Percentiles rank a stretch among this genome's conserved stretches.
phyloP scores from a whole-genome alignment of 306 rosid species.

The Trifolium subterraneum region DNA sequence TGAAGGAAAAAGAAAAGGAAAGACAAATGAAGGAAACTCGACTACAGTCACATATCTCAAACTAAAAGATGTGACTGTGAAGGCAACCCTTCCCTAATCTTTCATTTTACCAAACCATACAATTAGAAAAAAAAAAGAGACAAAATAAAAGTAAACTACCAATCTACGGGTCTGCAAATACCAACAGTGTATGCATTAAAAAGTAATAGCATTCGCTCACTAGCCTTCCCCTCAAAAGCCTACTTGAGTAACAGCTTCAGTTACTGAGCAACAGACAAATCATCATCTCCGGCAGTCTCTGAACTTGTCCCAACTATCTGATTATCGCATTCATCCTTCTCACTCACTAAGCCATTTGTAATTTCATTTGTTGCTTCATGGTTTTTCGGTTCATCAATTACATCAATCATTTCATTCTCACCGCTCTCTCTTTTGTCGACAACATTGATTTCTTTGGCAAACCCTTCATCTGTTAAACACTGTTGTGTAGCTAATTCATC shows the following conservation, averaged over 20 bases:
- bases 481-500: slow-evolving; percentile 28
- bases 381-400: slow-evolving; percentile 39
- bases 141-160: slow-evolving; percentile 36
- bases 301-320: slow-evolving; percentile 45
- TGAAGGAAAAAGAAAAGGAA: not conserved
- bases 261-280: slow-evolving; percentile 37
- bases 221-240: slow-evolving; percentile 32
- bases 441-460: slow-evolving; percentile 40
- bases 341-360: slow-evolving; percentile 32
- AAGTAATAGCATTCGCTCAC: slow-evolving; percentile 22
- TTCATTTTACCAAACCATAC: slow-evolving; percentile 37
- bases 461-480: slow-evolving; percentile 34
- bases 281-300: slow-evolving; percentile 40
- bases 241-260: slow-evolving; percentile 20
- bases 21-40: slow-evolving; percentile 31
- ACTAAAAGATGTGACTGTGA: slow-evolving; percentile 31
- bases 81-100: slow-evolving; percentile 39
- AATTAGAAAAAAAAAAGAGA: slow-evolving; percentile 19
- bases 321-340: slow-evolving; percentile 47
- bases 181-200: slow-evolving; percentile 40
- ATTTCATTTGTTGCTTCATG: slow-evolving; percentile 34
- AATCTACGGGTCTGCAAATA: slow-evolving; percentile 41
- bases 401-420: slow-evolving; percentile 37
- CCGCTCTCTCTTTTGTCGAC: slow-evolving; percentile 31
- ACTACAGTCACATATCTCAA: slow-evolving; percentile 15